These are phyloP conservation scores for Helminthosporium solani DNA, from an alignment of 2,329 filamentous ascomycete species.

Conservation along the genomic window DNA sequence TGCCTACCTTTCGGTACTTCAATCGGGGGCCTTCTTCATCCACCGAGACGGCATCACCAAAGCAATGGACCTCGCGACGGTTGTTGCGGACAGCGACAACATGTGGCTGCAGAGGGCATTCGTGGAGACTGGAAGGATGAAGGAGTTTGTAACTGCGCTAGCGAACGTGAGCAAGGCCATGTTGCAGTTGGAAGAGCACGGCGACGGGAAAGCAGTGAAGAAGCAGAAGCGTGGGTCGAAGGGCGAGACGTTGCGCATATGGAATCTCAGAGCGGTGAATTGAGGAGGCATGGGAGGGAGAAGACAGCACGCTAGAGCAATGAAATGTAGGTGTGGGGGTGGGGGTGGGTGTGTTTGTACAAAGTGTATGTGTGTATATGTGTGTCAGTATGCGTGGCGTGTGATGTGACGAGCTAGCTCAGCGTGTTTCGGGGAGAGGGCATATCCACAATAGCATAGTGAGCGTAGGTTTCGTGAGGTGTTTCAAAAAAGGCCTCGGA, in stretches of 20 bases:
- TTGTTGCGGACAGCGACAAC: conserved; percentile 58
- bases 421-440: too few relatives aligned
- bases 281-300: neutral
- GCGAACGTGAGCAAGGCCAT: conserved; percentile 75
- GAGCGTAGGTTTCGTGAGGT: neutral
- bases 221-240: conserved; percentile 44
- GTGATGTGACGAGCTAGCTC: too few relatives aligned
- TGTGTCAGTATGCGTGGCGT: too few relatives aligned
- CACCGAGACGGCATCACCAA: conserved; percentile 76
- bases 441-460: too few relatives aligned
- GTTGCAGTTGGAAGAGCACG: conserved; percentile 50
- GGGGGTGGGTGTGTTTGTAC: too few relatives aligned
- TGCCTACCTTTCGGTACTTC: conserved; percentile 77
- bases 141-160: conserved; percentile 58
- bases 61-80: conserved; percentile 80
- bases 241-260: conserved; percentile 47
- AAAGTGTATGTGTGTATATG: too few relatives aligned
- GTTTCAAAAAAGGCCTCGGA: conserved; percentile 2
- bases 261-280: conserved; percentile 38
- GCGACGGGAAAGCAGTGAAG: conserved; percentile 39
- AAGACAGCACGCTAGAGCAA: too few relatives aligned
- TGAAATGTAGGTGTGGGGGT: too few relatives aligned
- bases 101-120: conserved; percentile 42
- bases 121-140: conserved; percentile 45
- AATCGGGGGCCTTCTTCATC: conserved; percentile 73